Base-by-base conservation (phyloP, 2,329 filamentous ascomycete genomes). In the Sporothrix brunneoviolacea region DNA sequence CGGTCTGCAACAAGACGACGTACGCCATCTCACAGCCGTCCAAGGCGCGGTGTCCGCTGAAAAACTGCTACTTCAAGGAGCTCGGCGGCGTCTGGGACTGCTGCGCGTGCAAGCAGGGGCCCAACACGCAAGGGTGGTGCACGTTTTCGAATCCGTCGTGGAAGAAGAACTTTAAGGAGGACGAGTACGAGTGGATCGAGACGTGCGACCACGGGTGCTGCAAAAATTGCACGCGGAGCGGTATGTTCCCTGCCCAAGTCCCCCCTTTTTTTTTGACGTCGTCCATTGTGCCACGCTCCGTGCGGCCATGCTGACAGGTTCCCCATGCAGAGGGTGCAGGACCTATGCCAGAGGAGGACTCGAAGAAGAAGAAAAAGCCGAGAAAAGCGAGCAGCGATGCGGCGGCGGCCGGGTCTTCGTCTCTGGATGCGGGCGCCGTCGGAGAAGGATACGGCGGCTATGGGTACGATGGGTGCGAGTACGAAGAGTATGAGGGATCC, bases 121-220 rank as follows among this genome's bases (percentile, higher is more conserved):
- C 75, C 16, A 79, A 80, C 58, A 69, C 62, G 2, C 65, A 69
- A 53, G 77, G 76, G 7, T 80, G 76, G 76, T 80, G 77, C 59
- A 68, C 65, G 9, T 70, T 68, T 50, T 33, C 53, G 55, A 61
- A 65, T 12, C 62, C 61, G 41, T 58, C 56, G 27, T 57, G 63
- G 55, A 51, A 60, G 43, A 61, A 60, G 45, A 68, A 67, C 51
- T 53, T 60, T 7, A 57, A 65, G 10, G 65, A 63, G 1, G 60
- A 59, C 48, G 59, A 60, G 10, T 56, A 62, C 18, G 70, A 73
- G 48, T 59, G 64, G 18, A 60, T 68, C 41, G 64, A 71, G 48
- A 63, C 68, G 2, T 80, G 76, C 51, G 73, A 75, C 47, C 76
- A 80, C 53, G 73, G 72, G 13, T 79, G 75, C 57, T 80, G 76